Base-by-base conservation (phyloP, 2,329 filamentous ascomycete species). In the Aspergillus jensenii region DNA sequence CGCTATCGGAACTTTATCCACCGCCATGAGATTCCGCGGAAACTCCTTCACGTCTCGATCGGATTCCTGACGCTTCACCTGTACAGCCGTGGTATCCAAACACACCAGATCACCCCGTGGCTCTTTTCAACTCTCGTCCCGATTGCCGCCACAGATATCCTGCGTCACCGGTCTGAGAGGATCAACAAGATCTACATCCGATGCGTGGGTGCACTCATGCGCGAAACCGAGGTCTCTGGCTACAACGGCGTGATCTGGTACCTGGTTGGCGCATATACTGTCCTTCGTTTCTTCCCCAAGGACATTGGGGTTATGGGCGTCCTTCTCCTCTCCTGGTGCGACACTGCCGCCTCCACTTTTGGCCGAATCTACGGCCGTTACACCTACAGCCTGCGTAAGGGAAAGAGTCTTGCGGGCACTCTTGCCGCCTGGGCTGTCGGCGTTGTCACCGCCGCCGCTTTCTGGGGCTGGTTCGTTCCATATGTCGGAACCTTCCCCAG, bases 191-290 rank as follows among this genome's bases (percentile, higher is more conserved):
- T 96, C 56, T 99, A 98, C 75, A 93, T 98, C 67, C 86, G 84
- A 56, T 83, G 85, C 39, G 78, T 98, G 14, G 95, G 95, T 47
- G 91, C 93, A 0, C 82, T 99, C 66, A 99, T 99, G 95, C 90
- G 95, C 55, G 95, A 99, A 79, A 95, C 90, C 63, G 95, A 99
- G 77, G 96, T 93, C 66, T 83, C 88, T 48, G 91, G 92, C 52
- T 99, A 91, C 82, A 99, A 99, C 73, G 95, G 95, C 52, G 93
- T 98, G 65, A 96, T 99, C 65, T 97, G 90, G 81, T 99, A 98
- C 76, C 85, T 99, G 9, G 84, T 97, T 7, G 95, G 95, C 56
- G 88, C 92, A 27, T 97, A 92, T 87, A 82, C 87, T 33, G 91
- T 93, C 15, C 84, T 98, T 64, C 86, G 86, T 65, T 91, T 91